Base-by-base conservation (phyloP, 1,284 basidiomycete genomes). In the Laetiporus sulphureus region DNA sequence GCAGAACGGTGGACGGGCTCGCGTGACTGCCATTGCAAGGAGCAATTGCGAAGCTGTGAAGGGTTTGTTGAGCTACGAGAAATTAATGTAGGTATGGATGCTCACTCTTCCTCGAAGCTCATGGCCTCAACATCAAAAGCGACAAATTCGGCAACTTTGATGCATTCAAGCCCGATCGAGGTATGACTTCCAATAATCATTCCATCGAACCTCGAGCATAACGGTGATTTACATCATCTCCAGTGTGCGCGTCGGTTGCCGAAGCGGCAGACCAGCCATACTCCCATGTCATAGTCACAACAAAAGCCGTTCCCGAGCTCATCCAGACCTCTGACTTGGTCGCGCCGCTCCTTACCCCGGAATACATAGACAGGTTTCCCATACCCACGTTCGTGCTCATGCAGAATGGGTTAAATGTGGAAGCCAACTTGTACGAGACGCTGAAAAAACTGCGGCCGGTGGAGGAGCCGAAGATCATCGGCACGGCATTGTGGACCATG, bases 361-460 rank as follows among this genome's bases (percentile, higher is more conserved):
- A 69, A 1, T 82, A 81, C 52, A 55, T 64, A 3, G 67, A 70
- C 4, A 54, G 52, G 11, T 61, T 70, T 48, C 47, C 61, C 2
- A 75, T 79, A 48, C 78, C 77, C 0, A 73, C 72, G 1, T 84
- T 83, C 51, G 75, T 83, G 2, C 57, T 89, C 11, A 60, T 91
- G 31, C 83, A 89, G 63, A 91, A 91, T 57, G 87, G 87, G 2
- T 64, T 91, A 4, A 79, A 77, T 23, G 77, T 87, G 19, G 87
- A 91, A 55, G 64, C 63, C 22, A 83, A 86, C 44, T 63, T 87
- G 21, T 80, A 83, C 52, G 52, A 71, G 3, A 67, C 72, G 0
- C 56, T 82, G 8, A 69, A 72, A 42, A 51, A 58, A 5, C 56
- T 74, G 6, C 44, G 44, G n/a, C 45, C 45, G 4, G 54, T 54